These are phyloP conservation scores for Lactarius evosmus DNA, from an alignment of 768 basidiomycete species.

Conservation along the genomic window DNA sequence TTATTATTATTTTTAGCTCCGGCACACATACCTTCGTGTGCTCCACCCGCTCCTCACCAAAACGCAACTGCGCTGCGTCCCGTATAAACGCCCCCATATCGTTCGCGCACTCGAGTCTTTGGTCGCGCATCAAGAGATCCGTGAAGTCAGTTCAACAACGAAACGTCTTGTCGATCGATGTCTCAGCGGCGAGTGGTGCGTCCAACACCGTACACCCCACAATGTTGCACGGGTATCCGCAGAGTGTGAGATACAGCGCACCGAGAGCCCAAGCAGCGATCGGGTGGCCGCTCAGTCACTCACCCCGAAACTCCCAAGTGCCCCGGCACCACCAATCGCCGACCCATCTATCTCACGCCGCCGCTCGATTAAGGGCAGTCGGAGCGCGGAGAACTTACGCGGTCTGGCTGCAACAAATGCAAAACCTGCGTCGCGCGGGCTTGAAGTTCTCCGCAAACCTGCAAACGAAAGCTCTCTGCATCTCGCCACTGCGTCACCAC, in stretches of 20 bases:
- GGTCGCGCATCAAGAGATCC: slow-evolving; percentile 66
- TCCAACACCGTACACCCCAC: slow-evolving; percentile 51
- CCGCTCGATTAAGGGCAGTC: slow-evolving; percentile 56
- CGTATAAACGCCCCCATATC: slow-evolving; percentile 92
- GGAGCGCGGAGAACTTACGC: slow-evolving; percentile 62
- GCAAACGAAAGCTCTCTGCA: slow-evolving; percentile 35
- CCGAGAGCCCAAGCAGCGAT: slow-evolving; percentile 33
- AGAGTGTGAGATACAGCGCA: slow-evolving; percentile 28
- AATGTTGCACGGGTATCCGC: slow-evolving; percentile 1
- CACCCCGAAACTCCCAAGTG: slow-evolving; percentile 20
- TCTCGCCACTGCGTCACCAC: slow-evolving; percentile 22
- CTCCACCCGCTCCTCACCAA: slow-evolving; percentile 92
- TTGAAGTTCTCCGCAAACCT: slow-evolving; percentile 27
- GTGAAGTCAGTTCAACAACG: slow-evolving; percentile 84
- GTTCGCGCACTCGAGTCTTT: slow-evolving; percentile 78
- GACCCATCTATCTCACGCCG: slow-evolving; percentile 32
- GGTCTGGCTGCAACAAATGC: not conserved
- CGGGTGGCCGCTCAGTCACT: slow-evolving; percentile 33
- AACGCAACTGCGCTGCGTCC: slow-evolving; percentile 79
- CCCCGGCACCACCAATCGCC: slow-evolving; percentile 37
- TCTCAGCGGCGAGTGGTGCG: slow-evolving; percentile 83
- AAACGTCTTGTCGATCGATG: slow-evolving; percentile 90
- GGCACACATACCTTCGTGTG: slow-evolving; percentile 96
- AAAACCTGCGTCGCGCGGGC: slow-evolving; percentile 16
- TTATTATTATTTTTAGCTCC: slow-evolving; percentile 53